Base-by-base conservation (phyloP, 2,329 filamentous ascomycete genomes). In the Tolypocladium ovalisporum region DNA sequence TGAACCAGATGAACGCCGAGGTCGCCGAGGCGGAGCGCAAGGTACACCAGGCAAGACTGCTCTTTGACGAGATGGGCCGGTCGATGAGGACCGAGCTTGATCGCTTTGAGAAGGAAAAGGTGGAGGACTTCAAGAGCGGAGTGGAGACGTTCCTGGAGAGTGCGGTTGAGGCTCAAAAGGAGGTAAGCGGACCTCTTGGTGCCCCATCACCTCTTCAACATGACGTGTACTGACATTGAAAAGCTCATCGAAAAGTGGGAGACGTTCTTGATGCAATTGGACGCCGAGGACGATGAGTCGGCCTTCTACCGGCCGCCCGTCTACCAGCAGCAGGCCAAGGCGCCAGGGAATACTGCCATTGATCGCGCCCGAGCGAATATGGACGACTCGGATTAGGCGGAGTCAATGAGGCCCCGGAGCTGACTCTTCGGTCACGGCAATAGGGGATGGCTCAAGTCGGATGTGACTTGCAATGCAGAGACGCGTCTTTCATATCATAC, bases 71-170 rank as follows among this genome's bases (percentile, higher is more conserved):
- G 68, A 97, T 99, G 92, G 94, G 94, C 17, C 82, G 91, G 15
- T 76, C 97, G 68, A 94, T 99, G 91, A 85, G 90, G 59, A 81
- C 80, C 39, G 94, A 99, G 72, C 79, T 99, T 63, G 94, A 97
- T 66, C 82, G 92, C 22, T 99, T 99, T 67, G 94, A 99, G 75
- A 84, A 83, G 65, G 94, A 99, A 74, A 99, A 99, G 78, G 94
- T 99, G 3, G 94, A 99, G 70, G 94, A 99, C 70, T 99, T 99
- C 73, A 99, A 99, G 79, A 94, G 89, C 61, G 93, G 92, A 0
- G 92, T 99, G 2, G 94, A 99, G 76, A 99, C 94, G 1, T 99
- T 96, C 74, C 74, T 99, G 65, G 94, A 99, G 77, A 92, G 94
- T 67, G 90, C 94, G 4, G 91, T 99, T 4, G 94, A 99, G 74